Percentiles rank a stretch among this genome's conserved stretches.
phyloP scores from a whole-genome alignment of 352 stramenopile genomes.

The Phytophthora boehmeriae region DNA sequence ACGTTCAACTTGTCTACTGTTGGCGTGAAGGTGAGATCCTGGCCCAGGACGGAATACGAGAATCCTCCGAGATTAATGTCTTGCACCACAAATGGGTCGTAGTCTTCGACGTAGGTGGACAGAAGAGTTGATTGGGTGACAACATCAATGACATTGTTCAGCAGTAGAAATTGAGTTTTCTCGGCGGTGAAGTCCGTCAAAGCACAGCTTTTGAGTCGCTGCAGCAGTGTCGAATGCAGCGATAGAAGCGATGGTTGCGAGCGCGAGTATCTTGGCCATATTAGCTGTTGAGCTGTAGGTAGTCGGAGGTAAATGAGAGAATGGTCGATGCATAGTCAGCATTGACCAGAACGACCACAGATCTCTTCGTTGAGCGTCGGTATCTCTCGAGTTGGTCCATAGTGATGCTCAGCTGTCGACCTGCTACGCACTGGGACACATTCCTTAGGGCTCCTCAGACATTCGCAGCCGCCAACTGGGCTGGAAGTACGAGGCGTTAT shows the following conservation, averaged over 20 bases:
- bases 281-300: not conserved
- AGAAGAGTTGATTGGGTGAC: conserved; percentile 22
- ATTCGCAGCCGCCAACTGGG: conserved; percentile 18
- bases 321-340: conserved; percentile 9
- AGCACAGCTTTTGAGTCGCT: conserved; percentile 30
- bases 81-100: conserved; percentile 49
- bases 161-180: conserved; percentile 38
- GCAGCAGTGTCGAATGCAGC: not conserved
- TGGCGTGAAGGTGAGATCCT: conserved; percentile 55
- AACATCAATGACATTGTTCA: conserved; percentile 49
- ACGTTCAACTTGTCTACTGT: conserved; percentile 50
- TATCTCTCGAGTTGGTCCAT: too few relatives aligned
- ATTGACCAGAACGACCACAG: not conserved
- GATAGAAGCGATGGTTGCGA: not conserved
- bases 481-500: not conserved
- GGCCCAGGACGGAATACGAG: conserved; percentile 42
- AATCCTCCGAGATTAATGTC: conserved; percentile 45
- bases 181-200: conserved; percentile 48
- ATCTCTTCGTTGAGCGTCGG: not conserved
- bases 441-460: conserved; percentile 2
- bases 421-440: not conserved
- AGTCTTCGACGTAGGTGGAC: conserved; percentile 23
- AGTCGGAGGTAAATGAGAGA: conserved; percentile 16
- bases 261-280: conserved; percentile 13
- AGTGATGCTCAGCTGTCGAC: too few relatives aligned